Evolutionary conservation across 2,329 filamentous ascomycete species (phyloP).

Genomic region (Botrytis pseudocinerea): DNA sequence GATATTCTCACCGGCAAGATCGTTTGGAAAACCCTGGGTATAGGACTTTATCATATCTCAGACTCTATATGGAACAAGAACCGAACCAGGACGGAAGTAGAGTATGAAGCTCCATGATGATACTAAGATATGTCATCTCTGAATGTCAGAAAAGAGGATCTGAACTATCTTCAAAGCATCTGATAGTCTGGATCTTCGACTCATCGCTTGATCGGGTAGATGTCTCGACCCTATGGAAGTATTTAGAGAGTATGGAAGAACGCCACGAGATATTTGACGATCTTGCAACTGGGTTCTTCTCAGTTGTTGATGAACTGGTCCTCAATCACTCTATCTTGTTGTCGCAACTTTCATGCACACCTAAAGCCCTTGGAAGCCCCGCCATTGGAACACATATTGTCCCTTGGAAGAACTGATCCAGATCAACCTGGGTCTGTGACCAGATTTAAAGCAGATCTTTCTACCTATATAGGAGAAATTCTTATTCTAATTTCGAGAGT

Average conservation of each 20-base stretch:
- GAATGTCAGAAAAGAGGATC: neutral
- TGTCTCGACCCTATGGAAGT: neutral
- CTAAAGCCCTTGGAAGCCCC: neutral
- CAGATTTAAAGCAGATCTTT: neutral
- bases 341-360: neutral
- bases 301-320: neutral
- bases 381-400: neutral
- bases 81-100: fast-evolving
- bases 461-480: too few species aligned
- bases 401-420: neutral
- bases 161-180: neutral
- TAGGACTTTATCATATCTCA: fast-evolving
- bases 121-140: neutral
- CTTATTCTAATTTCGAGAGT: too few species aligned
- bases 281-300: neutral
- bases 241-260: neutral
- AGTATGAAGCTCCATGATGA: neutral
- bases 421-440: neutral
- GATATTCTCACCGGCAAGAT: neutral
- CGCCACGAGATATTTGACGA: neutral
- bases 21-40: neutral
- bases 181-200: neutral
- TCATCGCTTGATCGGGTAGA: neutral
- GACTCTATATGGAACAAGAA: neutral
- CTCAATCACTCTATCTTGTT: neutral